Conservation (phyloP, 306 rosid species). For the Nissolia schottii region DNA sequence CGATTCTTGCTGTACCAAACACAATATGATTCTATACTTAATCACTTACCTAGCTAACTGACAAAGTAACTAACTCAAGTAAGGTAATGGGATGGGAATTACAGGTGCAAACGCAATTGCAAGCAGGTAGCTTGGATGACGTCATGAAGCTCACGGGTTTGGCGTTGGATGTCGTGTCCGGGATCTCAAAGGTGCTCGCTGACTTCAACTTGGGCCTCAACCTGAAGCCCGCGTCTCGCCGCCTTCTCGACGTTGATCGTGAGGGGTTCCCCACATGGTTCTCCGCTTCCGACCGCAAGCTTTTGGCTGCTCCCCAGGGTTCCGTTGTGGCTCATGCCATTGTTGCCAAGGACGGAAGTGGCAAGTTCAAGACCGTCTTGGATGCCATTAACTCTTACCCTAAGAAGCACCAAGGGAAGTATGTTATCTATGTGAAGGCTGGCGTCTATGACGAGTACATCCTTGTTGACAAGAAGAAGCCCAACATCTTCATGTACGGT, state of each 20-base stretch:
- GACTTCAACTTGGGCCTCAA: constrained; percentile 31
- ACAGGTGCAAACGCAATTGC: neutral
- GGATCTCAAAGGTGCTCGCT: constrained; percentile 25
- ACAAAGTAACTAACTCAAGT: no score
- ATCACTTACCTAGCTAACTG: no score
- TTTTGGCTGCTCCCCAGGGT: constrained; percentile 19
- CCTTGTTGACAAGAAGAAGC: constrained; percentile 14
- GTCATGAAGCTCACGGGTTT: constrained; percentile 39
- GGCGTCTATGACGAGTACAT: constrained; percentile 56
- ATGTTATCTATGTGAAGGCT: constrained; percentile 54
- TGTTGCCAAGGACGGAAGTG: constrained; percentile 73
- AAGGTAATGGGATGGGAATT: no score
- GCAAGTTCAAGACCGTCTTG: constrained; percentile 41
- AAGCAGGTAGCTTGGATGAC: neutral
- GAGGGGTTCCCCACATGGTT: constrained; percentile 58
- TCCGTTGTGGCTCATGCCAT: constrained; percentile 28
- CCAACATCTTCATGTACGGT: constrained; percentile 51
- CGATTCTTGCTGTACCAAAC: no score
- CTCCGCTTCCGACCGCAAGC: constrained; percentile 45
- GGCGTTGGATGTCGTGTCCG: constrained; percentile 44
- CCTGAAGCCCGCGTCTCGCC: constrained; percentile 37
- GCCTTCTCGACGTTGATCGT: constrained; percentile 31
- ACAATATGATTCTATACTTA: no score
- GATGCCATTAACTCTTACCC: constrained; percentile 54
- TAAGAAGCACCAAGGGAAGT: constrained; percentile 22